These are phyloP conservation scores for Skeletonema costatum DNA, from an alignment of 108 stramenopile genomes.

Conservation along the genomic window DNA sequence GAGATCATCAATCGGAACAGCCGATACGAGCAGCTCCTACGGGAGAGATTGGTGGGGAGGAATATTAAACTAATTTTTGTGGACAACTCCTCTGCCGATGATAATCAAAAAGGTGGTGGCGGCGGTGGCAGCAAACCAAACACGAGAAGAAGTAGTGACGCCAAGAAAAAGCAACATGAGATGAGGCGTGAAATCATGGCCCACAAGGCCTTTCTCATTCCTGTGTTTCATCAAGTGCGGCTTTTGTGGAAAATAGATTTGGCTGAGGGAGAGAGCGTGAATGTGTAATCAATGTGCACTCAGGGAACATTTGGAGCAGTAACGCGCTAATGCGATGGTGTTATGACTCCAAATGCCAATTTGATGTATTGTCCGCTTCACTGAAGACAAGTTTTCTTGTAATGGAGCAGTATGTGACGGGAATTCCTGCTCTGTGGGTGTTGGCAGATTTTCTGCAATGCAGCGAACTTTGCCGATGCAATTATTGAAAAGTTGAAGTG, in stretches of 20 bases:
- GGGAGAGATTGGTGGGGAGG: not conserved
- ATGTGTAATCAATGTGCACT: not conserved
- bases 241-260: not conserved
- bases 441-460: no score
- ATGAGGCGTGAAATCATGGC: not conserved
- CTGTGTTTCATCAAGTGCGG: not conserved
- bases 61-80: conserved; percentile 3
- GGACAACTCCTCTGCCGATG: not conserved
- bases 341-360: not conserved
- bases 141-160: not conserved
- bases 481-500: no score
- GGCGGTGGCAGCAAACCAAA: not conserved
- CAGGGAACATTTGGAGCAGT: not conserved
- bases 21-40: not conserved
- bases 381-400: no score
- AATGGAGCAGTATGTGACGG: not conserved
- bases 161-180: not conserved
- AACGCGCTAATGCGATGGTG: not conserved
- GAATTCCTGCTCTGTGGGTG: not conserved
- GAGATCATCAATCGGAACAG: not conserved
- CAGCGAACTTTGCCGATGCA: no score
- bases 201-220: not conserved
- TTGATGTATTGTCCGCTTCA: not conserved
- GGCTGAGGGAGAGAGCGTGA: not conserved
- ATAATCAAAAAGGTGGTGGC: not conserved